These are phyloP conservation scores for Aleurites moluccanus DNA, from an alignment of 441 rosid genomes.

Conservation along the genomic window DNA sequence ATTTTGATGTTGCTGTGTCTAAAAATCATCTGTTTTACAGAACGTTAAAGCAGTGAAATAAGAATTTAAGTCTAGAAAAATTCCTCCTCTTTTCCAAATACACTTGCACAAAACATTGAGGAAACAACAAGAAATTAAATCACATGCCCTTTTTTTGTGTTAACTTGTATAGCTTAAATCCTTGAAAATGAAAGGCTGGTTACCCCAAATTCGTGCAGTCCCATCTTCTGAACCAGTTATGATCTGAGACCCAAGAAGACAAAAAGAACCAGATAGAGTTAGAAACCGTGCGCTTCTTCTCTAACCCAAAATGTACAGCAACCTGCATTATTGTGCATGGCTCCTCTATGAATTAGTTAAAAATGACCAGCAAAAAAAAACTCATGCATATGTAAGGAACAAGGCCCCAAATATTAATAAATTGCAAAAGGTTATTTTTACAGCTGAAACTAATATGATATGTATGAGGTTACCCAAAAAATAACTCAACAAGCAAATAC, in stretches of 20 bases:
- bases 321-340: constrained; percentile 1
- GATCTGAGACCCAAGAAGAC: constrained; percentile 47
- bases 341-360: constrained; percentile 9
- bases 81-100: neutral
- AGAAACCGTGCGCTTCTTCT: constrained; percentile 16
- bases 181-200: constrained; percentile 14
- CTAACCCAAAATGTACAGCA: constrained; percentile 13
- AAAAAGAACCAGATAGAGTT: constrained; percentile 6
- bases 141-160: neutral
- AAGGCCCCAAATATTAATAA: neutral
- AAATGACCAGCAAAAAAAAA: neutral
- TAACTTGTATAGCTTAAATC: constrained; percentile 2
- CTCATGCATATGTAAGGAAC: neutral
- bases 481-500: neutral
- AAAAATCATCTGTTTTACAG: neutral
- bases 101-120: neutral
- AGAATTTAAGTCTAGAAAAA: neutral
- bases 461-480: neutral
- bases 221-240: constrained; percentile 98
- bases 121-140: neutral
- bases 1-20: constrained; percentile 1
- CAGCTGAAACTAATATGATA: neutral
- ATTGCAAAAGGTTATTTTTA: neutral
- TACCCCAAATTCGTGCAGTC: constrained; percentile 95
- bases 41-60: neutral